phyloP scores from a whole-genome alignment of 768 basidiomycete genomes.

The Aureoboletus auriporus region DNA sequence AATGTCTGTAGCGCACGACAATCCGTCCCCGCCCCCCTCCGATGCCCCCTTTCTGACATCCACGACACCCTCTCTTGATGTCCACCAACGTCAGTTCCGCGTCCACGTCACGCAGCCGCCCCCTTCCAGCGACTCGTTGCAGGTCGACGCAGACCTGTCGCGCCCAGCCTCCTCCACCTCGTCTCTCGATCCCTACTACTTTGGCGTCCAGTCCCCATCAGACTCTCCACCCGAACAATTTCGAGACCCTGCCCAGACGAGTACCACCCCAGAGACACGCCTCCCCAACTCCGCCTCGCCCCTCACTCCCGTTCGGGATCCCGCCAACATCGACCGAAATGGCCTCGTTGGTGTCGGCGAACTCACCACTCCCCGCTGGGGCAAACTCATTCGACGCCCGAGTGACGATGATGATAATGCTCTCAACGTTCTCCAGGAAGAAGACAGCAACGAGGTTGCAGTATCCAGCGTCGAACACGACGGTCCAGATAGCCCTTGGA shows the following conservation, averaged over 20 bases:
- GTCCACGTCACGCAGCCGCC: conserved; percentile 45
- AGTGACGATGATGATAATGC: conserved; percentile 40
- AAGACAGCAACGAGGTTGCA: conserved; percentile 28
- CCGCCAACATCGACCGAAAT: conserved; percentile 77
- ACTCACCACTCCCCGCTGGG: conserved; percentile 94
- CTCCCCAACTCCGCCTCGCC: conserved; percentile 52
- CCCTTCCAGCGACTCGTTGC: conserved; percentile 25
- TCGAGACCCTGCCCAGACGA: conserved; percentile 30
- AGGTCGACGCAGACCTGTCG: conserved; percentile 48
- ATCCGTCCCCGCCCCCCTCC: conserved; percentile 5
- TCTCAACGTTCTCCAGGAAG: conserved; percentile 27
- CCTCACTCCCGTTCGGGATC: conserved; percentile 70
- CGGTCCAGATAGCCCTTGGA: conserved; percentile 78
- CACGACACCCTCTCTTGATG: conserved; percentile 1
- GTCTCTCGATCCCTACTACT: conserved; percentile 87
- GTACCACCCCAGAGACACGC: conserved; percentile 61
- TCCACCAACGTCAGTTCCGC: conserved; percentile 35
- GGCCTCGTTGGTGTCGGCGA: conserved; percentile 94
- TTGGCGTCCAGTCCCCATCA: conserved; percentile 66
- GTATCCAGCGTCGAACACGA: conserved; percentile 44
- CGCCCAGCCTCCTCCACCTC: conserved; percentile 75
- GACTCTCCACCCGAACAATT: conserved; percentile 57
- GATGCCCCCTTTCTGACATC: background rate
- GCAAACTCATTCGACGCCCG: conserved; percentile 44
- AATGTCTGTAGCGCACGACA: conserved; percentile 39